A percentile compares a stretch with the other conserved stretches of the same genome.
phyloP scores from a whole-genome alignment of 192 early-diverging fungal species.

The Chytriomyces hyalinus region DNA sequence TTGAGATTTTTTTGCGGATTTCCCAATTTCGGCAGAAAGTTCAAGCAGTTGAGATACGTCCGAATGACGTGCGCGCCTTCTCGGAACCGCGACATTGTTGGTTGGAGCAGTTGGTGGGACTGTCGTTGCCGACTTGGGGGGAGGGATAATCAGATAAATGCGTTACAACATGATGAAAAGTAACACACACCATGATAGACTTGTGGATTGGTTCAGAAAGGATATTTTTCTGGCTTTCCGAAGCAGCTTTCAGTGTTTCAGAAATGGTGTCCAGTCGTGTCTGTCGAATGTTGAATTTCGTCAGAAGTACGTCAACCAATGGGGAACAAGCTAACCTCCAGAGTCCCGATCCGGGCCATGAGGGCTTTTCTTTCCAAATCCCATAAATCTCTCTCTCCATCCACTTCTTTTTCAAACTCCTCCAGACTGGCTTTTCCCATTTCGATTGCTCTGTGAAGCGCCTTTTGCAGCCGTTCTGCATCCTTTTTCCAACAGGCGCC shows the following conservation, averaged over 20 bases:
- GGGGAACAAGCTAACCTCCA: conserved; percentile 27
- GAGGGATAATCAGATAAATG: background rate
- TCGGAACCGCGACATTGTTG: background rate
- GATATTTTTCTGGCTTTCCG: background rate
- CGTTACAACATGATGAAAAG: background rate
- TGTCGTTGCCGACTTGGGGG: background rate
- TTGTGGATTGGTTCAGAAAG: conserved; percentile 20
- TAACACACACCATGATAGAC: conserved; percentile 22
- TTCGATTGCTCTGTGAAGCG: conserved; percentile 20
- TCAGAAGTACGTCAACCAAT: background rate
- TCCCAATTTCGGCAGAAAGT: conserved; percentile 21
- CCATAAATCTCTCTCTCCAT: conserved; percentile 29
- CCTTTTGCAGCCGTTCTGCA: conserved; percentile 24
- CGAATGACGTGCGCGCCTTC: conserved; percentile 19
- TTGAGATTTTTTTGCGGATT: background rate
- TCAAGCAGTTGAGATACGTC: conserved; percentile 30
- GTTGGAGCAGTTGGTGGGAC: background rate
- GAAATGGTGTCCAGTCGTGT: conserved; percentile 8
- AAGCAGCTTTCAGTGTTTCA: conserved; percentile 23
- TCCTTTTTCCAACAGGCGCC: conserved; percentile 13
- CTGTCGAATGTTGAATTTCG: background rate
- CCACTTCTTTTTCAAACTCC: conserved; percentile 29
- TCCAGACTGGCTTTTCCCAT: conserved; percentile 11
- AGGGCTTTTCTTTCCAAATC: background rate
- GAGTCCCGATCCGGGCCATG: background rate